Evolutionary conservation across 331 rosid species (phyloP), one percentile per base, ranked within the genome.

Genomic region (Quercus tomentella): DNA sequence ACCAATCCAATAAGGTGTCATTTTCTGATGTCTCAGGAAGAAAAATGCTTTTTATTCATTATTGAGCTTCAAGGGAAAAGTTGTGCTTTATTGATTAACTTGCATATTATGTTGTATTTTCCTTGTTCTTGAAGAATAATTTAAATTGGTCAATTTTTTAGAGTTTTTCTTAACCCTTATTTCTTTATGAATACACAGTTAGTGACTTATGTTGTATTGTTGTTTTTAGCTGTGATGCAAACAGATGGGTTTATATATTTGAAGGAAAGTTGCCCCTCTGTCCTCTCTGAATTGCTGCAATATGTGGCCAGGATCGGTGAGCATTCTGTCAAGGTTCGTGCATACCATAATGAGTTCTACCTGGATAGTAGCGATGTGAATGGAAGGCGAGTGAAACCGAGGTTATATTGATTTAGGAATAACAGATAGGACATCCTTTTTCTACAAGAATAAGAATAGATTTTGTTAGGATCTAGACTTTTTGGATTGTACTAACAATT

Each of bases 161-260:
- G 6, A 28, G 20, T 67, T 67, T 67, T n/a, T 6, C 37, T 35
- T 35, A 33, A 67, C 12, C 54, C 23, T 17, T 2, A 35, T 9
- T 33, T 35, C 72, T 33, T 10, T 4, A 67, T n/a, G 52, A 35
- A 35, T n/a, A 17, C 26, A 5, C 65, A 52, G 18, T 12, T 12
- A 77, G 16, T 81, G 81, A 78, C 67, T 14, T 69, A 55, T 17
- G 49, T 21, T 66, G 75, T 17, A 56, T 55, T 22, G 17, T 75
- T 70, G 6, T 72, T 84, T 84, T 82, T 87, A 89, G 93, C 93
- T 72, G 93, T 87, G 84, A 86, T 87, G 85, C 89, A 89, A 78
- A 87, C 91, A 1, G 93, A 89, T 4, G 93, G 91, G 17, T 89
- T 82, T 30, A 82, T 84, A n/a, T 84, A 87, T 75, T 75, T 89